Evolutionary conservation across 305 asterid species (phyloP).

Genomic region (Fraxinus dipetala): DNA sequence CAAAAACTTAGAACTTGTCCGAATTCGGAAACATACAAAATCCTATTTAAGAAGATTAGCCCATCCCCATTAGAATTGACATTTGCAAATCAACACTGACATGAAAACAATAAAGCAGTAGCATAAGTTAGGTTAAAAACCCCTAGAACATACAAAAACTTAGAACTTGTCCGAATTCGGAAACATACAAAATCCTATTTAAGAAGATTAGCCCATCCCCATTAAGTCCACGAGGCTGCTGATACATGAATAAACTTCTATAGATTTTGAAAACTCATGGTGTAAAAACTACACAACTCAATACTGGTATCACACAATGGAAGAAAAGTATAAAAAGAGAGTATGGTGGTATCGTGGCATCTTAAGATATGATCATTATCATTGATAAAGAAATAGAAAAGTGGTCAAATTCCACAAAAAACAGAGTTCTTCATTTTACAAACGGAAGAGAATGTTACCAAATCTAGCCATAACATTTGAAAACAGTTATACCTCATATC

Average conservation of each 20-base stretch:
- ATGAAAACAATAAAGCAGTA: background rate
- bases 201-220: background rate
- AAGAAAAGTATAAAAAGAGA: background rate
- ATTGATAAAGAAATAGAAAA: background rate
- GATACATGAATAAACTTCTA: background rate
- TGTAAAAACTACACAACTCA: background rate
- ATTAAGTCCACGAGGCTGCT: background rate
- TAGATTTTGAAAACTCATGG: background rate
- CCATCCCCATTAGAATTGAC: background rate
- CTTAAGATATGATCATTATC: slow-evolving; percentile 6
- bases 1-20: background rate
- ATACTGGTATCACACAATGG: background rate
- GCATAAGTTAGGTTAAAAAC: background rate
- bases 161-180: background rate
- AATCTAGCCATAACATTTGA: slow-evolving; percentile 19
- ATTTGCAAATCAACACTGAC: background rate
- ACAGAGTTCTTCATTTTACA: slow-evolving; percentile 8
- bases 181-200: background rate
- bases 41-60: background rate
- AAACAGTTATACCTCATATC: slow-evolving; percentile 51
- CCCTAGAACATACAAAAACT: background rate
- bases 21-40: background rate
- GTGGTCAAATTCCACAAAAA: background rate
- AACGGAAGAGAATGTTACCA: slow-evolving; percentile 21
- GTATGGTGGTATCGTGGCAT: background rate